Percentiles rank a stretch among this genome's conserved stretches.
phyloP scores from a whole-genome alignment of 164 flowering plant species.

The Annona squamosa region DNA sequence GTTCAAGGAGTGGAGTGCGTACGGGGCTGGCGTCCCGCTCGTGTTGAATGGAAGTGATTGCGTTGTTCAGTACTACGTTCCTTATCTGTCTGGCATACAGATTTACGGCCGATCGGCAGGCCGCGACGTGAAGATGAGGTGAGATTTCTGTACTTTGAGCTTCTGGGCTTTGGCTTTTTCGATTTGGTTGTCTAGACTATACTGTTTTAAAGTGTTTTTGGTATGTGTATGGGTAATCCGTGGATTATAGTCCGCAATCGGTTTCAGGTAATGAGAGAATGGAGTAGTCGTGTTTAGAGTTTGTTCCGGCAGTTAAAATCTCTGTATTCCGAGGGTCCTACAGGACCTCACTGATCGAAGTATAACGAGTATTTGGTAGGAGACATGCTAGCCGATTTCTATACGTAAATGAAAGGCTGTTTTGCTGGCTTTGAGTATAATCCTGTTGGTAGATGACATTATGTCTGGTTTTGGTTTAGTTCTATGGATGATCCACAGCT shows the following conservation, averaged over 20 bases:
- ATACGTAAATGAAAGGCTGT: neutral
- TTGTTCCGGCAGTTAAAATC: neutral
- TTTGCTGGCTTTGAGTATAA: neutral
- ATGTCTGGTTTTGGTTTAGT: neutral
- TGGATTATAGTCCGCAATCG: neutral
- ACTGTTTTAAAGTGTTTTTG: neutral
- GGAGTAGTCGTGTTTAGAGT: neutral
- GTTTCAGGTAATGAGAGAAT: neutral
- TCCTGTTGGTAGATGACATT: neutral
- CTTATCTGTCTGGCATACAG: conserved; percentile 69
- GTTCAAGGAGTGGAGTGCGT: conserved; percentile 78
- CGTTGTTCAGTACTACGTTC: conserved; percentile 73
- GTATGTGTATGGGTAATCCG: neutral
- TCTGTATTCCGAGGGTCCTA: neutral
- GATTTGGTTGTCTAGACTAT: neutral
- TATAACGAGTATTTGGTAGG: too few relatives aligned
- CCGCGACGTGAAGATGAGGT: conserved; percentile 43
- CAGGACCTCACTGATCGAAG: neutral
- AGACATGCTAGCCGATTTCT: neutral
- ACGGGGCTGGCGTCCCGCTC: conserved; percentile 77
- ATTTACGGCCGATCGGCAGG: conserved; percentile 37
- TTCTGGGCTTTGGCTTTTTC: neutral
- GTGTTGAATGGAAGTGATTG: conserved; percentile 48
- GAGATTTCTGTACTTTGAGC: conserved; percentile 3
- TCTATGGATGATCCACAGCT: neutral